phyloP scores from a whole-genome alignment of 2,329 filamentous ascomycete species.

The Thelonectria discophora region DNA sequence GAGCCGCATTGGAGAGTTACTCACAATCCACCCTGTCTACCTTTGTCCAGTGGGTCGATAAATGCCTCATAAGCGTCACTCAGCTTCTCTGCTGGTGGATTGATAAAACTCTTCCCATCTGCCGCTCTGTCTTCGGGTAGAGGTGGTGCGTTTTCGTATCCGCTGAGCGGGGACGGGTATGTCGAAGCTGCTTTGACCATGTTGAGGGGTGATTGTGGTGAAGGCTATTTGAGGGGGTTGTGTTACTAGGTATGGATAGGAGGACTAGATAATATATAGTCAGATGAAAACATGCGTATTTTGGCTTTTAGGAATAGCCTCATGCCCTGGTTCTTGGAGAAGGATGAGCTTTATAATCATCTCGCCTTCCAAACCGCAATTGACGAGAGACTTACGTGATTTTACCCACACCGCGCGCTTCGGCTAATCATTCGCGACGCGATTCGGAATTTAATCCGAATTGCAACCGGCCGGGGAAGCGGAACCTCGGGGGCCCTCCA shows the following conservation, averaged over 20 bases:
- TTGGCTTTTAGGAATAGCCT: too few relatives aligned
- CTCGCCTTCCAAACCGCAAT: background rate
- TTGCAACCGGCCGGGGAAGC: background rate
- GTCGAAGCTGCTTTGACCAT: constrained; percentile 36
- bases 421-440: background rate
- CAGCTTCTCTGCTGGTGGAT: constrained; percentile 66
- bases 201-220: constrained; percentile 1
- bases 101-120: constrained; percentile 82
- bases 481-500: too few relatives aligned
- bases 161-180: constrained; percentile 61
- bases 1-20: constrained; percentile 37
- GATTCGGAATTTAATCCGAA: background rate
- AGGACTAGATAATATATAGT: too few relatives aligned
- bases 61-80: constrained; percentile 79
- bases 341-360: background rate
- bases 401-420: background rate
- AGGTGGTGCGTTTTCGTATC: constrained; percentile 65
- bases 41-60: constrained; percentile 71
- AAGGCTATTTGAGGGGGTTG: background rate
- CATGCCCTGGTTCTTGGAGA: too few relatives aligned
- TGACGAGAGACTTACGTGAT: background rate
- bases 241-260: background rate
- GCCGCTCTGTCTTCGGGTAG: constrained; percentile 66
- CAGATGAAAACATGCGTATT: too few relatives aligned
- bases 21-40: constrained; percentile 75